Base-by-base conservation (phyloP, 768 basidiomycete species). In the Tulasnella sp. region DNA sequence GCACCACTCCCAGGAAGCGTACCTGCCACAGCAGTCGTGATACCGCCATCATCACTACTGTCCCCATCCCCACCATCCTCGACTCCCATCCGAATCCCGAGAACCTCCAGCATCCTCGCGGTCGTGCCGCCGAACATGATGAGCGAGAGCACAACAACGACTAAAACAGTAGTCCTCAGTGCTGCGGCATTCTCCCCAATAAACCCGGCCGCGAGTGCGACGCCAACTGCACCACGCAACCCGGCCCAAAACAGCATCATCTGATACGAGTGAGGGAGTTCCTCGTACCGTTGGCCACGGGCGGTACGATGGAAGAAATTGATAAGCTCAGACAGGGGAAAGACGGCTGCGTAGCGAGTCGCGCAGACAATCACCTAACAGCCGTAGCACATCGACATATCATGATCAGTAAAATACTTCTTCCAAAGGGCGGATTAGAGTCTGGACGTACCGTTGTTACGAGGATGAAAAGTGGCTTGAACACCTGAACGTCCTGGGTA, bases 191-290 rank as follows among this genome's bases (percentile, higher is more conserved):
- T 94, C 27, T 82, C 77, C n/a, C 96, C 94, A 59, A 84, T 84
- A 76, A 99, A 94, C 2, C 93, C 93, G 1, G 92, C 88, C 1
- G 96, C 96, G 29, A 99, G 80, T 2, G 96, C 96, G 21, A 99
- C 96, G 41, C 96, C 96, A 43, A 99, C 96, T 0, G 96, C 96
- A 34, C 96, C 96, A 27, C 96, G 78, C 55, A 99, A 73, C 4
- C 94, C 94, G 1, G 94, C 94, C 96, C 94, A 99, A 73, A 98
- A 98, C 15, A 98, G 74, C 92, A 98, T 96, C 90, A 98, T 94
- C 66, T 97, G 93, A 67, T 99, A 97, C 10, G 92, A 92, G 70
- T 98, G 93, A 0, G 96, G 93, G 3, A 99, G 74, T 65, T 97
- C 93, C 64, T 96, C 93, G 22, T 78, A 73, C 43, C 92, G 80